phyloP scores from a whole-genome alignment of 176 grass and related monocot species.

The Canna indica region DNA sequence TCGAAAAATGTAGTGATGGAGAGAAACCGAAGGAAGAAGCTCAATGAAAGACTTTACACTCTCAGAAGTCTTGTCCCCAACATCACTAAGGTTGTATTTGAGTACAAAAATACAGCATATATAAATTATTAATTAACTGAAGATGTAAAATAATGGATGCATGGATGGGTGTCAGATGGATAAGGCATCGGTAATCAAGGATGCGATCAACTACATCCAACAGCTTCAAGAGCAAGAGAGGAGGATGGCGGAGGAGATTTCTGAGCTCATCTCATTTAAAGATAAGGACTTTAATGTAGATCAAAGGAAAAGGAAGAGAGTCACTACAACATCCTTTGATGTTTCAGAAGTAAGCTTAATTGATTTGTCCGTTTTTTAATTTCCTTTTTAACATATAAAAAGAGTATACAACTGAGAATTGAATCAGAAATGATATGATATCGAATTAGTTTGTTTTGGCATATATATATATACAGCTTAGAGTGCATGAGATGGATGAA shows the following conservation, averaged over 20 bases:
- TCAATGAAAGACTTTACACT: constrained; percentile 55
- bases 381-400: no score
- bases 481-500: constrained; percentile 25
- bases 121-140: no score
- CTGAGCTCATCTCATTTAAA: constrained; percentile 19
- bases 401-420: no score
- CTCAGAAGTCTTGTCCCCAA: constrained; percentile 55
- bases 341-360: not conserved
- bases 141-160: no score
- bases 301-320: constrained; percentile 2
- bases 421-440: no score
- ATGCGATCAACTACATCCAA: constrained; percentile 53
- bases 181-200: constrained; percentile 53
- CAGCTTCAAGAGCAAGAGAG: constrained; percentile 44
- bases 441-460: not conserved
- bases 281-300: not conserved
- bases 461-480: constrained; percentile 25
- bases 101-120: no score
- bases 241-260: constrained; percentile 28
- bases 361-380: no score
- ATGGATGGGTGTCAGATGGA: constrained; percentile 48
- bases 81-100: constrained; percentile 41
- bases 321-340: not conserved
- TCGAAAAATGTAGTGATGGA: constrained; percentile 21
- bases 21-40: constrained; percentile 28